These are phyloP conservation scores for Triticum turgidum DNA, from an alignment of 176 grass and related monocot genomes.

Conservation along the genomic window DNA sequence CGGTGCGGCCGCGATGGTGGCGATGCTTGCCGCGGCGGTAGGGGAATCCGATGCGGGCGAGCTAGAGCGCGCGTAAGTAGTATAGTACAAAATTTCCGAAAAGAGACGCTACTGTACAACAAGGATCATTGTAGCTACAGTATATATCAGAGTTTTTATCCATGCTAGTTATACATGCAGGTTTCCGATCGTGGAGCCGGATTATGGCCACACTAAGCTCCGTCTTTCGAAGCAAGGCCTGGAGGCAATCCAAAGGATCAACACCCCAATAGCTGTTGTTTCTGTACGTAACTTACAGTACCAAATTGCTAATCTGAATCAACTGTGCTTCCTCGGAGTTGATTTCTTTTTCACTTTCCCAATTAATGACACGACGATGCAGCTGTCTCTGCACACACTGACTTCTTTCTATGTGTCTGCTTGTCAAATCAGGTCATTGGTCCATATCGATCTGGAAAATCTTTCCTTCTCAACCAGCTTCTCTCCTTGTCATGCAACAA, in stretches of 20 bases:
- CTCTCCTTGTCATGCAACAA: conserved; percentile 78
- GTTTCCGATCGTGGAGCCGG: conserved; percentile 95
- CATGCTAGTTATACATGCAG: conserved; percentile 39
- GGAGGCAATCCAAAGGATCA: conserved; percentile 80
- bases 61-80: neutral
- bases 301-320: neutral
- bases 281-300: conserved; percentile 39
- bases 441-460: conserved; percentile 87
- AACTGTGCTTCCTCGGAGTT: neutral
- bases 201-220: conserved; percentile 79
- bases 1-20: neutral
- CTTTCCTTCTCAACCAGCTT: conserved; percentile 96
- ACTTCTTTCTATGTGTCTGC: neutral
- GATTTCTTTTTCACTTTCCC: neutral
- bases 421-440: conserved; percentile 68
- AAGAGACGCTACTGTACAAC: no score
- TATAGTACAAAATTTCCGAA: no score
- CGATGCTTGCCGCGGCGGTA: neutral
- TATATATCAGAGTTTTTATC: neutral
- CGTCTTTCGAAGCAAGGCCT: conserved; percentile 68
- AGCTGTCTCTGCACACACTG: neutral
- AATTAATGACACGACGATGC: neutral
- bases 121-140: neutral
- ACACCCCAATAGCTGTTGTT: conserved; percentile 74
- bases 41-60: neutral